Conservation (phyloP, 192 early-diverging fungal species). For the Thamnidium elegans region DNA sequence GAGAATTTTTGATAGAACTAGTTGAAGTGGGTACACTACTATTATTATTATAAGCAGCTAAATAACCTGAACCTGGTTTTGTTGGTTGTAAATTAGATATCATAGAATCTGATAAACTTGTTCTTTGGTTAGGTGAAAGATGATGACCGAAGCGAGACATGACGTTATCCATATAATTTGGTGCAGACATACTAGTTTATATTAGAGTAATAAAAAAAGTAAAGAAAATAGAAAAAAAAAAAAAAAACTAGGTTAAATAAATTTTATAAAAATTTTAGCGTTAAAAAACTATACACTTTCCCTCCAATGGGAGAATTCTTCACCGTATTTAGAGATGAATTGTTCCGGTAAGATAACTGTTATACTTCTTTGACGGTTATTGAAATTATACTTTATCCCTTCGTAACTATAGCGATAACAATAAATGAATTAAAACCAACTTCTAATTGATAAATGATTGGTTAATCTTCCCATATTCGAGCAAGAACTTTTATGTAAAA, state of each 20-base stretch:
- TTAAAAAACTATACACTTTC: not conserved
- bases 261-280: not conserved
- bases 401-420: too few relatives aligned
- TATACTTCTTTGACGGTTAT: too few relatives aligned
- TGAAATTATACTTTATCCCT: too few relatives aligned
- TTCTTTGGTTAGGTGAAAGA: slow-evolving; percentile 14
- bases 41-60: not conserved
- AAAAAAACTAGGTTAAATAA: not conserved
- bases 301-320: not conserved
- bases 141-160: slow-evolving; percentile 27
- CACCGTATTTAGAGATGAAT: too few relatives aligned
- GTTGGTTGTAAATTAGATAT: slow-evolving; percentile 13
- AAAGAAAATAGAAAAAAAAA: slow-evolving; percentile 2
- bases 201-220: not conserved
- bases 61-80: slow-evolving; percentile 9
- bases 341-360: too few relatives aligned
- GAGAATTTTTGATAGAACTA: too few relatives aligned
- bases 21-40: not conserved
- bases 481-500: too few relatives aligned
- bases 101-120: slow-evolving; percentile 14
- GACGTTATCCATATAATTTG: slow-evolving; percentile 19
- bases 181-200: slow-evolving; percentile 1
- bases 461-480: too few relatives aligned
- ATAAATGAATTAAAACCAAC: too few relatives aligned
- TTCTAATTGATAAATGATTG: too few relatives aligned